Conservation (phyloP, 163 green algal species). For the Scenedesmus sp. region DNA sequence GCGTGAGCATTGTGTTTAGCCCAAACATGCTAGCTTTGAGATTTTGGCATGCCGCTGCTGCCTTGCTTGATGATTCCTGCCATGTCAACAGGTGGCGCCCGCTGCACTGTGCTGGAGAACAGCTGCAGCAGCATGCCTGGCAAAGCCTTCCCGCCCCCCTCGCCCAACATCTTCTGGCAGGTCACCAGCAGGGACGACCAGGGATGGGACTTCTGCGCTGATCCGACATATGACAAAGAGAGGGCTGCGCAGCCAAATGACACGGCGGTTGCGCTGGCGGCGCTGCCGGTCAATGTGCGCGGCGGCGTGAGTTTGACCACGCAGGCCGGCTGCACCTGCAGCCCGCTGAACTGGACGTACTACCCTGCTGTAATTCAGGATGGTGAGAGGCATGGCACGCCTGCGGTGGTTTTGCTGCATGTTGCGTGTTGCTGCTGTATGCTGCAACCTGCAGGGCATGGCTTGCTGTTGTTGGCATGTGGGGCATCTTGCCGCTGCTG, state of each 20-base stretch:
- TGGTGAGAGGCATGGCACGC: not conserved
- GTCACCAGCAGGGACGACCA: not conserved
- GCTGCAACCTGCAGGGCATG: not conserved
- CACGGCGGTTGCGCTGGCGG: not conserved
- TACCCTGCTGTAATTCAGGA: not conserved
- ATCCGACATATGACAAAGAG: conserved; percentile 5
- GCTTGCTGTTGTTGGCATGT: no score
- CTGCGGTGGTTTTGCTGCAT: not conserved
- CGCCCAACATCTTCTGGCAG: conserved; percentile 23
- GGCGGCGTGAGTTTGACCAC: not conserved
- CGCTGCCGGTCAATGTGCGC: not conserved
- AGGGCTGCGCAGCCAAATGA: not conserved
- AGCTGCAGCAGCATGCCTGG: conserved; percentile 14
- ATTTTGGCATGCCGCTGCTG: not conserved
- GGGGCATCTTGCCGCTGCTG: no score
- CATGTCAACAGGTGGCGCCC: not conserved
- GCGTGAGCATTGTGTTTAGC: no score
- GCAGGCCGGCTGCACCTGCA: conserved; percentile 19
- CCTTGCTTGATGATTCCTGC: not conserved
- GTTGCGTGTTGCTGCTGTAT: not conserved
- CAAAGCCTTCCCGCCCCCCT: conserved; percentile 15
- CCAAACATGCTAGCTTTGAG: not conserved
- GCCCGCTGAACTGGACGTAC: conserved; percentile 22
- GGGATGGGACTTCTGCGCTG: conserved; percentile 18
- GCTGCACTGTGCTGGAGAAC: not conserved